Evolutionary conservation across 495 filamentous ascomycete species (phyloP), one percentile per base, ranked within the genome.

Genomic region (Parathielavia appendiculata): DNA sequence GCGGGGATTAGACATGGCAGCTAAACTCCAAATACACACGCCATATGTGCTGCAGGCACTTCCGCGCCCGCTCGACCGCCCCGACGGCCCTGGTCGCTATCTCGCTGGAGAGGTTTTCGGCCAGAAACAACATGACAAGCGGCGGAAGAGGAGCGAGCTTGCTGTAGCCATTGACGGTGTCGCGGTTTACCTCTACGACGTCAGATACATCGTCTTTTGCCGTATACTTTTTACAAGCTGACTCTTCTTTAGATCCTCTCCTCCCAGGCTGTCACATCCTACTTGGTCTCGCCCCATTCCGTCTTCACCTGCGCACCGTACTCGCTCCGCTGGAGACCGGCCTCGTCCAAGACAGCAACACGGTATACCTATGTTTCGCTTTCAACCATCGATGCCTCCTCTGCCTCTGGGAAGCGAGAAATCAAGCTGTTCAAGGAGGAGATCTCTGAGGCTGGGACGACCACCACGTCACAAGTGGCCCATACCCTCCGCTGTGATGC

Each of bases 181-280:
- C 67, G 86, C 89, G 14, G 79, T 97, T 14, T 93, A 91, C 68
- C 84, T 99, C 48, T 97, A 97, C 74, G 87, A 96, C 79, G 92
- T 98, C 73, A 59, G 79, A 47, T 35, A 2, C 20, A 16, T 36
- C 3, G 16, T 7, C n/a, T 17, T 17, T 52, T 60, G 40, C 9
- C n/a, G 26, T 40, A 26, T 47, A 17, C 3, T n/a, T 22, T 45
- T 13, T 45, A 46, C 26, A n/a, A 38, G 60, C 58, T 70, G 61
- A 75, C 46, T 32, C 35, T 13, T n/a, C 58, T 5, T n/a, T 62
- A 95, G 90, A 76, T 95, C 22, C 84, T 88, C 69, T 86, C 85
- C 1, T 83, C 89, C n/a, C 86, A 84, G 56, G 81, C 92, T 35
- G 77, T 92, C 26, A 88, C 90, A 14, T 92, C 90, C 1, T 95